phyloP scores from a whole-genome alignment of 2,329 filamentous ascomycete genomes.

The Lomentospora prolificans region DNA sequence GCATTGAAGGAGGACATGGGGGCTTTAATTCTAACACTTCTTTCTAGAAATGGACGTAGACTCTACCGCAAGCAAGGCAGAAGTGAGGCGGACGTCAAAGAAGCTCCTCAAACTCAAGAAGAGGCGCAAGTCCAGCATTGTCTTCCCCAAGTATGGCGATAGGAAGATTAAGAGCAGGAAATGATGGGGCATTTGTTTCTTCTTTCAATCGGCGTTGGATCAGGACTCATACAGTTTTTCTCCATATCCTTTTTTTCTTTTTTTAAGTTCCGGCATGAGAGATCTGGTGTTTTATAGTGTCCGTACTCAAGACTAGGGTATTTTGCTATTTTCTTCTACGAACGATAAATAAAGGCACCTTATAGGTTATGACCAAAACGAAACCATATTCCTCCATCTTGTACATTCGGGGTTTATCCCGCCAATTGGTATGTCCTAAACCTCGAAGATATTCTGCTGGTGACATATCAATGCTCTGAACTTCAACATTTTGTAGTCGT shows the following conservation, averaged over 20 bases:
- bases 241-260: background rate
- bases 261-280: background rate
- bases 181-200: constrained; percentile 7
- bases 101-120: constrained; percentile 48
- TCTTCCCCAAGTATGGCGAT: constrained; percentile 50
- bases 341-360: too few species aligned
- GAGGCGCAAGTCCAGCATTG: constrained; percentile 45
- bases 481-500: background rate
- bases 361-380: too few species aligned
- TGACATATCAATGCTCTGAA: too few species aligned
- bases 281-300: background rate
- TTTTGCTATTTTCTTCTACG: background rate
- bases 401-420: too few species aligned
- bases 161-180: constrained; percentile 36
- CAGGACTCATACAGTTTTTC: background rate
- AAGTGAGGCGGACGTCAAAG: constrained; percentile 25
- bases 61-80: constrained; percentile 26
- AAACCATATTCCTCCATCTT: too few species aligned
- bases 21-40: background rate
- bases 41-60: constrained; percentile 48
- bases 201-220: background rate
- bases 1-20: background rate
- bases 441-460: too few species aligned
- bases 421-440: too few species aligned
- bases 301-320: background rate